A percentile compares a stretch with the other conserved stretches of the same genome.
phyloP scores from a whole-genome alignment of 2,329 filamentous ascomycete species.

The Talaromyces sp. region DNA sequence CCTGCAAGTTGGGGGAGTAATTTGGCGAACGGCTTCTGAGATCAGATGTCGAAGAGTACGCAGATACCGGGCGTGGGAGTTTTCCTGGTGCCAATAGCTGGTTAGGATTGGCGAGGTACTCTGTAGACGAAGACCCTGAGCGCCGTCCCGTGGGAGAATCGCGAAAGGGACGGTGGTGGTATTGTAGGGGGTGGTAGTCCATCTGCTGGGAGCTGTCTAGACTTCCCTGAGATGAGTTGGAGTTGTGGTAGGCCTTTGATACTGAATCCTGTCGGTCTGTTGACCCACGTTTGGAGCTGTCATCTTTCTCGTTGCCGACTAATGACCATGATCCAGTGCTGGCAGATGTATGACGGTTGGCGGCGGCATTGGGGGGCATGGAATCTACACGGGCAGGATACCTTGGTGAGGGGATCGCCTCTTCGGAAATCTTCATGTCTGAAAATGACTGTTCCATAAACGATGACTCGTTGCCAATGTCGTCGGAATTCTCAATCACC shows the following conservation, averaged over 20 bases:
- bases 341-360: constrained; percentile 25
- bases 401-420: constrained; percentile 5
- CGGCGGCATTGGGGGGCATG: not conserved
- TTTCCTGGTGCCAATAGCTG: constrained; percentile 58
- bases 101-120: constrained; percentile 49
- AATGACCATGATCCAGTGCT: constrained; percentile 33
- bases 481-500: constrained; percentile 21
- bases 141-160: constrained; percentile 15
- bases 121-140: constrained; percentile 33
- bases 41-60: constrained; percentile 71
- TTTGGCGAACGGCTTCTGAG: constrained; percentile 53
- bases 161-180: constrained; percentile 46
- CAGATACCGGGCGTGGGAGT: constrained; percentile 65
- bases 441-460: constrained; percentile 21
- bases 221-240: constrained; percentile 30
- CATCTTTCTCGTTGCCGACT: constrained; percentile 23
- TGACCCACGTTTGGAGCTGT: constrained; percentile 15
- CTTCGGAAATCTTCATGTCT: constrained; percentile 19
- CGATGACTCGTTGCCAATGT: constrained; percentile 16
- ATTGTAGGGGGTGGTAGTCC: constrained; percentile 46
- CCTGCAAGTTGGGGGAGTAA: constrained; percentile 43
- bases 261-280: constrained; percentile 18
- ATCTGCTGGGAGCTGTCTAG: constrained; percentile 29
- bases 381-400: constrained; percentile 24
- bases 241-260: constrained; percentile 19